Percentiles rank a stretch among this genome's conserved stretches.
Conservation (phyloP, 2,329 filamentous ascomycete genomes). For the Fusarium multiceps region DNA sequence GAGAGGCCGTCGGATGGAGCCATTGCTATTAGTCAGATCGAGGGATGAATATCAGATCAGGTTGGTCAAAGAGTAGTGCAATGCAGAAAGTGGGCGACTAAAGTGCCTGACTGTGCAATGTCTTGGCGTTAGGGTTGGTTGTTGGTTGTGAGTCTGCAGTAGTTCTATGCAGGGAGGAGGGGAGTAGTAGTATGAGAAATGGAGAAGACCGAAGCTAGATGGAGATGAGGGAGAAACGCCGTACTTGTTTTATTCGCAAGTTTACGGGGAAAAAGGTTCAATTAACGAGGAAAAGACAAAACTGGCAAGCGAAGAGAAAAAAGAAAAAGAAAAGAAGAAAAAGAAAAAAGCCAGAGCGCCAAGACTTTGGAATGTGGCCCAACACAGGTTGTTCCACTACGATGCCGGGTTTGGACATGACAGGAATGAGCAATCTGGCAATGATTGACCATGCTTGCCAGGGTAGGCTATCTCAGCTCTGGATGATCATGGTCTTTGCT, state of each 20-base stretch:
- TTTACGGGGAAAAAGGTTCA: neutral
- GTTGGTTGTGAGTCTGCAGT: slow-evolving; percentile 11
- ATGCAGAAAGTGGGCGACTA: neutral
- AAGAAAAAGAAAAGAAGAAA: neutral
- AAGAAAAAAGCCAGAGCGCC: neutral
- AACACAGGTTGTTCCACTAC: slow-evolving; percentile 12
- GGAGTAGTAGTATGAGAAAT: neutral
- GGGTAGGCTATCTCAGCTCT: neutral
- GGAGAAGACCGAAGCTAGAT: neutral
- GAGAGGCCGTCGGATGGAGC: slow-evolving; percentile 33
- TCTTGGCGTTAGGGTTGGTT: slow-evolving; percentile 1
- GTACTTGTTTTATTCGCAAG: neutral
- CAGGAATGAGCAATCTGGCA: slow-evolving; percentile 29
- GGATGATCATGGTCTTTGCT: neutral
- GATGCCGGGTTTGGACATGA: slow-evolving; percentile 31
- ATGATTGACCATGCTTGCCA: slow-evolving; percentile 3
- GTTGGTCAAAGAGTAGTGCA: too few species aligned
- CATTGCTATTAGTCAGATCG: slow-evolving; percentile 26
- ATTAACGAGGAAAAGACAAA: neutral
- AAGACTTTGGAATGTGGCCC: slow-evolving; percentile 23
- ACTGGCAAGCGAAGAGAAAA: neutral
- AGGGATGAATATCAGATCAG: neutral
- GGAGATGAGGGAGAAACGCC: neutral
- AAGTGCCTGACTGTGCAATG: neutral
- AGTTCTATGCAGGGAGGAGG: slow-evolving; percentile 17